A percentile compares a stretch with the other conserved stretches of the same genome.
Evolutionary conservation across 2,329 filamentous ascomycete species (phyloP).

Genomic region (Pseudocercospora cruenta): DNA sequence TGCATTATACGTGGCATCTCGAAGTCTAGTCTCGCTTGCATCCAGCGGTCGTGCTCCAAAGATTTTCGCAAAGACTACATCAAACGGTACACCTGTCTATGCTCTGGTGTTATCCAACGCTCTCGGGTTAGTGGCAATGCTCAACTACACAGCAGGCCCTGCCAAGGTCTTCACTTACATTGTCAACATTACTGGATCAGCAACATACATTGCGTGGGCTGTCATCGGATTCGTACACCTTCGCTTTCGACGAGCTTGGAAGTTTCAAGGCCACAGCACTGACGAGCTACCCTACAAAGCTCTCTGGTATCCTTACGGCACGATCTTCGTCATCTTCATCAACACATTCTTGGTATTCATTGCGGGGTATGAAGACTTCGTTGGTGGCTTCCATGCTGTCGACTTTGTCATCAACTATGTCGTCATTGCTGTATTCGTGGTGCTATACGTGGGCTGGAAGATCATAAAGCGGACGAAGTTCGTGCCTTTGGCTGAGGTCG

Average conservation of each 20-base stretch:
- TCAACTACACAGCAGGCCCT: slow-evolving; percentile 15
- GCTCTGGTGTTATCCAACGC: slow-evolving; percentile 16
- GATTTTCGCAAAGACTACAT: slow-evolving; percentile 15
- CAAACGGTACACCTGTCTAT: slow-evolving; percentile 16
- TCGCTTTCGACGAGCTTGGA: slow-evolving; percentile 17
- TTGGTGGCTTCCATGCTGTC: slow-evolving; percentile 21
- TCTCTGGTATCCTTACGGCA: slow-evolving; percentile 65
- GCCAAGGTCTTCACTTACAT: slow-evolving; percentile 19
- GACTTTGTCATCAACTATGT: slow-evolving; percentile 68
- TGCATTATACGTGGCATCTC: slow-evolving; percentile 16
- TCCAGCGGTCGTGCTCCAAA: slow-evolving; percentile 17
- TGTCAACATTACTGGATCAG: slow-evolving; percentile 17
- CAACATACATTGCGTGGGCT: slow-evolving; percentile 21
- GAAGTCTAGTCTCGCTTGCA: slow-evolving; percentile 16
- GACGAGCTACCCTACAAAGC: slow-evolving; percentile 54
- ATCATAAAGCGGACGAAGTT: slow-evolving; percentile 42
- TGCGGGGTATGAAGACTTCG: slow-evolving; percentile 57
- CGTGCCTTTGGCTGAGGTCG: slow-evolving; percentile 46
- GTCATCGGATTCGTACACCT: slow-evolving; percentile 18
- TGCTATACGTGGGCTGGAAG: slow-evolving; percentile 66
- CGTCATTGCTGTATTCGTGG: slow-evolving; percentile 65
- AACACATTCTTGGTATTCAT: slow-evolving; percentile 72
- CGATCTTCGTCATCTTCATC: slow-evolving; percentile 69
- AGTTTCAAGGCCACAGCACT: slow-evolving; percentile 14
- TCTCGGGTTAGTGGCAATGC: slow-evolving; percentile 16